Conservation (phyloP, 257 asterid genomes). For the Nicotiana obtusifolia region DNA sequence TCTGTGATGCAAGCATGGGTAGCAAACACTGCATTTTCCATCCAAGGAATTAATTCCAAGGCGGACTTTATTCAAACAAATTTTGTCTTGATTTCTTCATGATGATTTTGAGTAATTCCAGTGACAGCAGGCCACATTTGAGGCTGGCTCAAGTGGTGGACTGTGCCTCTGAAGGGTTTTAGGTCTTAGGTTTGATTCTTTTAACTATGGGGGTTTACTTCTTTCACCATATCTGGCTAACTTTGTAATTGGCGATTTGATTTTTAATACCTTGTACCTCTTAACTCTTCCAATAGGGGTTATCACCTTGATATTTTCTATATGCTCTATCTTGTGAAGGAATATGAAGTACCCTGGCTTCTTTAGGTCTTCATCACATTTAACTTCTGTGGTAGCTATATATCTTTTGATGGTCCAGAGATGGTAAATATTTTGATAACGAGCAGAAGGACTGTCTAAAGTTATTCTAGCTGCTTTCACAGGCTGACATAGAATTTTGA, state of each 20-base stretch:
- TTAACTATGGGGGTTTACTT: not conserved
- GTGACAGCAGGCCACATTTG: not conserved
- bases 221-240: not conserved
- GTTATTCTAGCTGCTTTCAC: not conserved
- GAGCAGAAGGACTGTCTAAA: not conserved
- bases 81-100: not conserved
- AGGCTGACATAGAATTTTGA: not conserved
- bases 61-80: not conserved
- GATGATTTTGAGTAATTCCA: slow-evolving; percentile 5
- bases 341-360: not conserved
- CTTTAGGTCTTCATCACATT: not conserved
- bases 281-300: not conserved
- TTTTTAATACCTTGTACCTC: not conserved
- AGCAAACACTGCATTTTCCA: not conserved
- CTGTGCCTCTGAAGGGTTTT: not conserved
- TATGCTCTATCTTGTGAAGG: not conserved
- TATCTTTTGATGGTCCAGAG: not conserved
- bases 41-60: not conserved
- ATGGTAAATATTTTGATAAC: not conserved
- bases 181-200: not conserved
- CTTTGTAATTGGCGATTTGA: not conserved
- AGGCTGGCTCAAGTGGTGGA: not conserved
- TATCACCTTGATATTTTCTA: not conserved
- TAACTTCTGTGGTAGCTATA: slow-evolving; percentile 1
- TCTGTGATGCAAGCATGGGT: not conserved